Conservation (phyloP, 495 filamentous ascomycete species). For the Apodospora peruviana region DNA sequence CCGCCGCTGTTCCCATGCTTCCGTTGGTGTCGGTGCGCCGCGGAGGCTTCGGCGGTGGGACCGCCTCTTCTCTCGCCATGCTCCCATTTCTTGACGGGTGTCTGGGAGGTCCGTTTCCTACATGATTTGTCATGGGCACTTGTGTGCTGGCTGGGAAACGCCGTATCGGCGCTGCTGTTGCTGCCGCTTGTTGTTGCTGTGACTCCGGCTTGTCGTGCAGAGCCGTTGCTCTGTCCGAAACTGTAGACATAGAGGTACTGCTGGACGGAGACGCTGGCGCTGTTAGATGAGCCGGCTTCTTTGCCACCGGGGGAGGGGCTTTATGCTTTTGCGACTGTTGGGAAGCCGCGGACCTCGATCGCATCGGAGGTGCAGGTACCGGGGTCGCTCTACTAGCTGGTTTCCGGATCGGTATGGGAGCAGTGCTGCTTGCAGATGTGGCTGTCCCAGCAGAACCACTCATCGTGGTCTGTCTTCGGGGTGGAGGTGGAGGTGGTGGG, state of each 20-base stretch:
- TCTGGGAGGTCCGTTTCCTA: no score
- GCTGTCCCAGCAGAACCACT: not conserved
- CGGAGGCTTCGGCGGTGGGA: constrained; percentile 8
- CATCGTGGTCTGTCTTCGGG: constrained; percentile 35
- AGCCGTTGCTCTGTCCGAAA: not conserved
- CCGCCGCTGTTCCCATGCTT: constrained; percentile 2
- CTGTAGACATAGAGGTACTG: constrained; percentile 11
- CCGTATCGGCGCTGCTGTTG: constrained; percentile 5
- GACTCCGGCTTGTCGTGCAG: not conserved
- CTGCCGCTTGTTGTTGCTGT: no score
- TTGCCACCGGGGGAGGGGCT: constrained; percentile 46
- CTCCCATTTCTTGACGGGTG: constrained; percentile 6
- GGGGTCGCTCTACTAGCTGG: constrained; percentile 14
- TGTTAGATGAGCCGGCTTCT: constrained; percentile 47
- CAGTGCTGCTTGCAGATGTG: not conserved
- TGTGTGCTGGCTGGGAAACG: not conserved
- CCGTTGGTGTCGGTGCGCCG: constrained; percentile 12
- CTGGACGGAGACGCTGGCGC: constrained; percentile 29
- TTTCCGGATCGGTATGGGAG: constrained; percentile 11
- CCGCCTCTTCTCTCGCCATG: not conserved
- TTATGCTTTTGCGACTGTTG: constrained; percentile 33
- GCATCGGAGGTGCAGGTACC: constrained; percentile 28
- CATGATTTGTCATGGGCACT: not conserved
- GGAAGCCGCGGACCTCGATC: constrained; percentile 22
- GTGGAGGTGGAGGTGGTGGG: constrained; percentile 43